A percentile compares a stretch with the other conserved stretches of the same genome.
Evolutionary conservation across 1,284 basidiomycete genomes (phyloP).

Genomic region (Cronartium quercuum): DNA sequence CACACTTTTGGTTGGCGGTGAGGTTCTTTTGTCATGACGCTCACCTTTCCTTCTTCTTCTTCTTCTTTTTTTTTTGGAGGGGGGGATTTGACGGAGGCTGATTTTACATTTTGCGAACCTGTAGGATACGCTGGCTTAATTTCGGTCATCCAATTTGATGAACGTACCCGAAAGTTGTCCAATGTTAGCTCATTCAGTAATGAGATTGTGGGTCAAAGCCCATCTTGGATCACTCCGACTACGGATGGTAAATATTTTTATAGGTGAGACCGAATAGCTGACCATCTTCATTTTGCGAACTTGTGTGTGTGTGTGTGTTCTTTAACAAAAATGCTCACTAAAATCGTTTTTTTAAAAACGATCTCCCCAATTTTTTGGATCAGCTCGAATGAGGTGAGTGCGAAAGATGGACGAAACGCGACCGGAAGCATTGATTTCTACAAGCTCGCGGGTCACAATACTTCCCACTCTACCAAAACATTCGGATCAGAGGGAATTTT

Average conservation of each 20-base stretch:
- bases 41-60: no score
- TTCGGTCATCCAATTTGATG: conserved; percentile 1
- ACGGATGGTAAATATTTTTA: background rate
- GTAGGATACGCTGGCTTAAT: conserved; percentile 7
- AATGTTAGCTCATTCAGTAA: background rate
- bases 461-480: background rate
- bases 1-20: no score
- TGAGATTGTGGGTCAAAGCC: background rate
- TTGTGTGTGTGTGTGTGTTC: no score
- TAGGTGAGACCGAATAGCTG: background rate
- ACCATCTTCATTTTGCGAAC: background rate
- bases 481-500: no score
- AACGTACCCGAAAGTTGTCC: background rate
- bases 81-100: no score
- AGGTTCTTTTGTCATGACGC: no score
- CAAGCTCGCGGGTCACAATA: background rate
- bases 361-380: background rate
- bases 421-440: conserved; percentile 21
- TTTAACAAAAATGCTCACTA: no score
- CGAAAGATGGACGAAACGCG: background rate
- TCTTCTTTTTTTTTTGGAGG: no score
- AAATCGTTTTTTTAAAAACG: background rate
- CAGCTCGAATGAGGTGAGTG: background rate
- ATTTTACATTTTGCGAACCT: no score
- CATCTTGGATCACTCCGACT: conserved; percentile 2